Evolutionary conservation across 768 basidiomycete genomes (phyloP), one percentile per base, ranked within the genome.

Genomic region (Galerina marginata): DNA sequence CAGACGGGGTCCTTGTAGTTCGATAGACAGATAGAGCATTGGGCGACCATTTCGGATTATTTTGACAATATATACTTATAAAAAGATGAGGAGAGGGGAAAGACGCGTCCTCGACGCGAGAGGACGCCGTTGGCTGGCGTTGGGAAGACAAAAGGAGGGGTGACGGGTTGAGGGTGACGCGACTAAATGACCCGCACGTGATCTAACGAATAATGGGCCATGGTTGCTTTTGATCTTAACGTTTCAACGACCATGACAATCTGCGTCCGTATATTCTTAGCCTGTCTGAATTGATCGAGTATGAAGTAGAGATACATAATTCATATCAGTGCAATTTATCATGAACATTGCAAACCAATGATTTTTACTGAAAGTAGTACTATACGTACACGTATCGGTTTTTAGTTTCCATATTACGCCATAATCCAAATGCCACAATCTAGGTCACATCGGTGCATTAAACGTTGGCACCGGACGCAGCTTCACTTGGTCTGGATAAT

Each of bases 11-110:
- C 81, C 38, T 79, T 81, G 62, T 84, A 72, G 1, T 63, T 61
- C 2, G 79, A 79, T 9, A 90, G 75, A 61, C 88, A 90, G 56
- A 89, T 86, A 39, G 83, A 78, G 72, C 88, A 89, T 36, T 76
- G 71, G 25, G 65, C 60, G 49, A 72, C 37, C 74, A 76, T 76
- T 42, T 51, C 38, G 44, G 14, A 33, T 14, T 29, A n/a, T 37
- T 48, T 15, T 29, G 20, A 40, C 40, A 54, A 10, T 46, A 9
- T 20, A 38, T 48, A 3, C 3, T 44, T 25, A 26, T 9, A n/a
- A 46, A 26, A 49, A 49, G 38, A 40, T 20, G 38, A 47, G 26
- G 29, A n/a, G 47, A 11, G 16, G 25, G 47, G 39, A 43, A 59
- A 52, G 9, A 37, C 52, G 26, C 38, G 45, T 40, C 23, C 54